Conservation (phyloP, 768 basidiomycete species). For the Amanita fuliginea region DNA sequence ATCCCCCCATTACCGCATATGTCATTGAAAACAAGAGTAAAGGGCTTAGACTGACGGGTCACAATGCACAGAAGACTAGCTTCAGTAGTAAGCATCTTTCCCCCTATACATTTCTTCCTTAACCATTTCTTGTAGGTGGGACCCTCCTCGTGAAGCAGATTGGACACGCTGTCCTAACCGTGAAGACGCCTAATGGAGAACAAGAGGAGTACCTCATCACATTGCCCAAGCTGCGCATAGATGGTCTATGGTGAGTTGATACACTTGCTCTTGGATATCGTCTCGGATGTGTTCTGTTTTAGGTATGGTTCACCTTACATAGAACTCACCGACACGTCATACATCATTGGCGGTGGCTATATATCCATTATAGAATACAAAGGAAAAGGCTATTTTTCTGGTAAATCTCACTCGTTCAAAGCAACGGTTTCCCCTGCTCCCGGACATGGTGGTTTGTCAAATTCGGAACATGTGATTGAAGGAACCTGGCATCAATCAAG, state of each 20-base stretch:
- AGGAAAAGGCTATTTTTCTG: conserved; percentile 91
- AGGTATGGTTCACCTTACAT: conserved; percentile 79
- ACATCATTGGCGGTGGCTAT: conserved; percentile 46
- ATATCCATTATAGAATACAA: conserved; percentile 76
- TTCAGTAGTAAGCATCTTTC: conserved; percentile 51
- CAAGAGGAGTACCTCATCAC: conserved; percentile 73
- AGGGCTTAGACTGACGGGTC: conserved; percentile 69
- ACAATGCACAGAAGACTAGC: conserved; percentile 91
- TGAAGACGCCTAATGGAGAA: conserved; percentile 41
- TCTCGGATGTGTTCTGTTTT: neutral
- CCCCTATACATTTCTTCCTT: neutral
- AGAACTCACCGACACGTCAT: conserved; percentile 74
- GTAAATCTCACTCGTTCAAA: conserved; percentile 90
- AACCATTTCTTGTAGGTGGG: conserved; percentile 29
- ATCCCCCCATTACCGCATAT: conserved; percentile 83
- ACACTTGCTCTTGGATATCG: neutral
- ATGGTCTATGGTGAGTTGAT: conserved; percentile 65
- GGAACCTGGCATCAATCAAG: conserved; percentile 74
- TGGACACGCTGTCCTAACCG: conserved; percentile 80
- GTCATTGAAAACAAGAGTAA: conserved; percentile 74
- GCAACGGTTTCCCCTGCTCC: conserved; percentile 54
- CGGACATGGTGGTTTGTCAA: conserved; percentile 20
- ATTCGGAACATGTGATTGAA: conserved; percentile 46
- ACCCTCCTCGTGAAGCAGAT: conserved; percentile 88
- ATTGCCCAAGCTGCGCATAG: conserved; percentile 83